Base-by-base conservation (phyloP, 371 early-diverging fungal genomes). In the Mucor saturninus region DNA sequence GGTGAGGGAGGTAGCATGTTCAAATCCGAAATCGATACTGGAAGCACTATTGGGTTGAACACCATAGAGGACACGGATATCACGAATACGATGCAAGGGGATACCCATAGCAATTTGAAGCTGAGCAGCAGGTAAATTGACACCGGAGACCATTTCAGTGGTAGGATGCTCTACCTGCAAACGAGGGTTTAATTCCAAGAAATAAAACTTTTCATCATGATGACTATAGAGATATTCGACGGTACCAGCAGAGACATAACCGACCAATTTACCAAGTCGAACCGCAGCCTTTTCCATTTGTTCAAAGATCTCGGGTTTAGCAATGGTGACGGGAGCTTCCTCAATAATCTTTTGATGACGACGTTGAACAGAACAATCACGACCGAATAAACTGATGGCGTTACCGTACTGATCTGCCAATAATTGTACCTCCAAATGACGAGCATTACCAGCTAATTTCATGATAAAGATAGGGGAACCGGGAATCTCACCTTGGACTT, bases 81-180 rank as follows among this genome's bases (percentile, higher is more conserved):
- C 97, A 67, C 91, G 91, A 73, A 97, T 94, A 73, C 93, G 89
- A 73, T 91, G 88, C 64, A 98, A 86, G 35, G 97, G 97, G 56
- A 98, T 95, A 75, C 98, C 98, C 96, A 97, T 97, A 38, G 98
- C 97, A 56, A 99, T 91, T 73, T 96, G 95, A 54, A 98, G 88
- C 77, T 99, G 99, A 8, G 97, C 95, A 50, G 96, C 98, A 6
- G 98, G 98, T 56, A 99, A 79, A 72, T 99, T 97, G 73, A 97
- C 96, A 49, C 97, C 98, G 38, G 97, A 95, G 35, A 98, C 95
- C 90, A 98, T 95, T 77, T 99, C 99, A 14, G 99, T 98, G 29
- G 96, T 96, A 52, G 99, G 98, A 84, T 99, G 99, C 85, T 99
- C 99, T 30, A 99, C 99, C 80, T 99, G 99, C 66, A 99, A 79